Conservation (phyloP, 2,329 filamentous ascomycete species). For the Coleophoma eucalyptorum region DNA sequence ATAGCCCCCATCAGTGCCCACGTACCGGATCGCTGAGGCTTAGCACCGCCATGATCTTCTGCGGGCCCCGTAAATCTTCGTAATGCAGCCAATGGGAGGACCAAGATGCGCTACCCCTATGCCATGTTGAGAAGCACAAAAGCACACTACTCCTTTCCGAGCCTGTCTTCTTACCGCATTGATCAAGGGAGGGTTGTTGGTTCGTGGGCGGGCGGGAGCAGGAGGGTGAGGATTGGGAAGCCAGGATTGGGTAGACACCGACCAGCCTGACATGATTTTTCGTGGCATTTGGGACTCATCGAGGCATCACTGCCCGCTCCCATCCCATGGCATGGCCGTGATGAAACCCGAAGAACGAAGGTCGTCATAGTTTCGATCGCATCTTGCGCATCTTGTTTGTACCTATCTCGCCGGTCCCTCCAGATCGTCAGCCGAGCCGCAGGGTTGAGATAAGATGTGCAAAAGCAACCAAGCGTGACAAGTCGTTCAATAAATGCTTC, state of each 20-base stretch:
- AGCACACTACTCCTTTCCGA: too few species aligned
- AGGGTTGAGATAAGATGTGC: too few species aligned
- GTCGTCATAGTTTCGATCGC: not conserved
- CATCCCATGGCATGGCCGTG: too few species aligned
- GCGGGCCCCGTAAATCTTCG: too few species aligned
- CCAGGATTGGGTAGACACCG: not conserved
- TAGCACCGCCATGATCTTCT: too few species aligned
- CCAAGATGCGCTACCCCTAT: too few species aligned
- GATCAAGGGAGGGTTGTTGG: not conserved
- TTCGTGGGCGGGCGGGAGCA: not conserved
- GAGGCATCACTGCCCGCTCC: not conserved
- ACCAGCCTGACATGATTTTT: not conserved
- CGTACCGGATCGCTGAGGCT: too few species aligned
- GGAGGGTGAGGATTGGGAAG: not conserved
- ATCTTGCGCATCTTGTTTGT: not conserved
- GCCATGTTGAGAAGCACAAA: too few species aligned
- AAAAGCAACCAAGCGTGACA: not conserved
- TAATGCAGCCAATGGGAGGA: too few species aligned
- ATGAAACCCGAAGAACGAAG: not conserved
- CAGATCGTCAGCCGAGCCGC: too few species aligned
- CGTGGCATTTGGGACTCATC: not conserved
- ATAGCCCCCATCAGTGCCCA: too few species aligned
- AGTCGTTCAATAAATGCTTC: not conserved
- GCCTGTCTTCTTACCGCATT: not conserved
- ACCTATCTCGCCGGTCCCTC: too few species aligned